These are phyloP conservation scores for Tephrocybe sp. DNA, from an alignment of 768 basidiomycete genomes.

Conservation along the genomic window DNA sequence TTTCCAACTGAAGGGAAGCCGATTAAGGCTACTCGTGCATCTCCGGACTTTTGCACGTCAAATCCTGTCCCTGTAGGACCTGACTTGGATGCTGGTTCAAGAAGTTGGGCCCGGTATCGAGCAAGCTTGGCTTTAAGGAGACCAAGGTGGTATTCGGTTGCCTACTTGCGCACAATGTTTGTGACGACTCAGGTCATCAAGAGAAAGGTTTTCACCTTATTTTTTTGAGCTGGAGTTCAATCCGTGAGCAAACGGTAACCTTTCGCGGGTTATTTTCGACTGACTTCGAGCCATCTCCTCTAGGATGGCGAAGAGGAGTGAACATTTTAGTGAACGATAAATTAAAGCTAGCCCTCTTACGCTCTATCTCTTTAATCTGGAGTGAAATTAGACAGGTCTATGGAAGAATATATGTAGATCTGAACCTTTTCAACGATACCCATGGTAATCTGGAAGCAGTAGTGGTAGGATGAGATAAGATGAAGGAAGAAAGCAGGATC, in stretches of 20 bases:
- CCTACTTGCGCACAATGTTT: slow-evolving; percentile 43
- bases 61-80: slow-evolving; percentile 81
- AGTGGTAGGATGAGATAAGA: slow-evolving; percentile 6
- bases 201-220: slow-evolving; percentile 59
- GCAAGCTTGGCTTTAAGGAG: slow-evolving; percentile 93
- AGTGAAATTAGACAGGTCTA: background rate
- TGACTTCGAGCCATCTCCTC: slow-evolving; percentile 98
- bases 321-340: background rate
- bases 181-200: slow-evolving; percentile 4
- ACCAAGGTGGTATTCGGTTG: slow-evolving; percentile 93
- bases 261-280: slow-evolving; percentile 25
- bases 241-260: slow-evolving; percentile 2
- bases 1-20: slow-evolving; percentile 97
- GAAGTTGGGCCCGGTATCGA: slow-evolving; percentile 89
- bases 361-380: slow-evolving; percentile 98
- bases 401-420: background rate
- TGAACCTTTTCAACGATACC: slow-evolving; percentile 88
- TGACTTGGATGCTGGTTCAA: slow-evolving; percentile 87
- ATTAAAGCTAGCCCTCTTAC: slow-evolving; percentile 52
- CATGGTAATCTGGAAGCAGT: slow-evolving; percentile 47
- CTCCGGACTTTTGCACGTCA: slow-evolving; percentile 79
- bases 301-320: slow-evolving; percentile 24
- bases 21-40: slow-evolving; percentile 88
- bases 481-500: no score
- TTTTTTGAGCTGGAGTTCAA: slow-evolving; percentile 75